phyloP scores from a whole-genome alignment of 108 stramenopile species.

The Epithemia pelagica region DNA sequence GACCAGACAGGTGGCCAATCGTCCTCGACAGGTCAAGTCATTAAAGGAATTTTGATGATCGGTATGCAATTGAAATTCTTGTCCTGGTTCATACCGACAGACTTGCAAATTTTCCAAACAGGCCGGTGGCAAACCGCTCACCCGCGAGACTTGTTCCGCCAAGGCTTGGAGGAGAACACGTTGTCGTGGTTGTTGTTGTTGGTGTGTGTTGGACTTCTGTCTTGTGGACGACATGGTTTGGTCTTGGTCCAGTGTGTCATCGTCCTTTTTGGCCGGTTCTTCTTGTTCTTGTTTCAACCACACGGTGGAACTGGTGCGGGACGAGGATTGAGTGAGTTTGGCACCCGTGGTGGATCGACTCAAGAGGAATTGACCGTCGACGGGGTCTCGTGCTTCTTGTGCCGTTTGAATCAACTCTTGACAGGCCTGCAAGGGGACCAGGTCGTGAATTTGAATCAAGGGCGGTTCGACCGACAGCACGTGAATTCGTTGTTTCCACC shows the following conservation, averaged over 20 bases:
- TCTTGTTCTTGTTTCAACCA: constrained; percentile 30
- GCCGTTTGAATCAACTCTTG: constrained; percentile 5
- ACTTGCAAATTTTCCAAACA: constrained; percentile 47
- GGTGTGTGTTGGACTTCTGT: neutral
- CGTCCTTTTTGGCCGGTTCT: neutral
- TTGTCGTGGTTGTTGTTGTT: no score
- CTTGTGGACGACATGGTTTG: neutral
- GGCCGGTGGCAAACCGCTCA: constrained; percentile 24
- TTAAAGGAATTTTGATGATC: constrained; percentile 46
- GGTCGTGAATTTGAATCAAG: constrained; percentile 7
- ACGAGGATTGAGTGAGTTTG: constrained; percentile 13
- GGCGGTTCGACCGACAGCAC: constrained; percentile 14
- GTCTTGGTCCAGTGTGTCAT: neutral
- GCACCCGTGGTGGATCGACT: constrained; percentile 30
- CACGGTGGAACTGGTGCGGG: constrained; percentile 30
- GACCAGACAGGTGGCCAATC: constrained; percentile 36
- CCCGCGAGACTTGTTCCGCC: constrained; percentile 15
- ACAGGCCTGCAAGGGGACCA: constrained; percentile 4
- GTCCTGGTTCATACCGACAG: constrained; percentile 29
- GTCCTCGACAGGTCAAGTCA: constrained; percentile 32
- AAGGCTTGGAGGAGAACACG: constrained; percentile 2
- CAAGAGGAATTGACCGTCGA: neutral
- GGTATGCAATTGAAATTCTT: constrained; percentile 40
- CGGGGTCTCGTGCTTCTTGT: neutral
- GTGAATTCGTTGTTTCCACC: neutral